Evolutionary conservation across 2,329 filamentous ascomycete species (phyloP).

Genomic region (Venturia effusa): DNA sequence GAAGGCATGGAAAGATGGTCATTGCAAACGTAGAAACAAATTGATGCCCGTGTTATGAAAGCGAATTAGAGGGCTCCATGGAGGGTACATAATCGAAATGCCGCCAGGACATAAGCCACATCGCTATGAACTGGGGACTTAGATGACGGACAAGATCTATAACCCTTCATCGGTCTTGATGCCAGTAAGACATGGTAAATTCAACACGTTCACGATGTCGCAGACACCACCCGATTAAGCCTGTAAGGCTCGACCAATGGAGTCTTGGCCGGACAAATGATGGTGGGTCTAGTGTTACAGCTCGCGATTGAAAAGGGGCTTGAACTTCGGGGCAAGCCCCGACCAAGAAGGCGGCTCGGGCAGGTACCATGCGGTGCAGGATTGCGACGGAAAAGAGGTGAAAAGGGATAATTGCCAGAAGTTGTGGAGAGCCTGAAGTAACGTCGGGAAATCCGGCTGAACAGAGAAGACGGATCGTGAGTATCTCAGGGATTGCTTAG

Average conservation of each 20-base stretch:
- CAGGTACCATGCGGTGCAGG: neutral
- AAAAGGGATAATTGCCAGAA: neutral
- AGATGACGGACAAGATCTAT: neutral
- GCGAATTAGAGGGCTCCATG: neutral
- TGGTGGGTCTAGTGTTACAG: neutral
- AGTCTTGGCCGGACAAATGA: neutral
- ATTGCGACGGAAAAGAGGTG: neutral
- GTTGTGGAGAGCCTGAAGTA: neutral
- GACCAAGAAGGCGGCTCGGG: neutral
- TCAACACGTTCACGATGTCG: neutral
- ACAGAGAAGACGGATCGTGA: too few relatives aligned
- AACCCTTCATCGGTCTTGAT: neutral
- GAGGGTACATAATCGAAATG: neutral
- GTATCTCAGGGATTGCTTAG: too few relatives aligned
- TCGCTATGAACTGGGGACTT: too few relatives aligned
- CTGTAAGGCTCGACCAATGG: neutral
- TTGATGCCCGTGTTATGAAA: neutral
- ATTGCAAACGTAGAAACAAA: neutral
- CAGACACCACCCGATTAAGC: neutral
- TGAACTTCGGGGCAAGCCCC: neutral
- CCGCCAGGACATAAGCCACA: too few relatives aligned
- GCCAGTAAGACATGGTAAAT: neutral
- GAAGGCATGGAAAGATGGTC: neutral
- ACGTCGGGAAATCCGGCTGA: neutral
- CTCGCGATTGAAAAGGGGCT: neutral